Percentiles rank a stretch among this genome's conserved stretches.
Evolutionary conservation across 129 eudicot genomes (phyloP).

Genomic region (Saussurea involucrata): DNA sequence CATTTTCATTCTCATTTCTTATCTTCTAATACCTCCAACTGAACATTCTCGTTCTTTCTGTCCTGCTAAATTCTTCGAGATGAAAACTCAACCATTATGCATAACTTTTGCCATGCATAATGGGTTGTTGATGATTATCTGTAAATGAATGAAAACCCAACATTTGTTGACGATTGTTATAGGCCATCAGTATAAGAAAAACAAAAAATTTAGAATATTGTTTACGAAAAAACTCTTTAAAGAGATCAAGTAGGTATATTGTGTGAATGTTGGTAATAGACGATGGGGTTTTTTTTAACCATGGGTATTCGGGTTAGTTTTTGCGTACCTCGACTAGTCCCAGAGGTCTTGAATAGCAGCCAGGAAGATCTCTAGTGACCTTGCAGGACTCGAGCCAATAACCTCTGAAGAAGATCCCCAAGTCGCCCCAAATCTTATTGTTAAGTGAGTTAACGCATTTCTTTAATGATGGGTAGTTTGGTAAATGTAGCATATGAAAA

Average conservation of each 20-base stretch:
- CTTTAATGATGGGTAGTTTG: background rate
- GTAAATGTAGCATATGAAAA: background rate
- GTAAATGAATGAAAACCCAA: too few species aligned
- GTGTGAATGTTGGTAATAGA: background rate
- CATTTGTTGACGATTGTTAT: background rate
- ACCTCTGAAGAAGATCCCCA: too few species aligned
- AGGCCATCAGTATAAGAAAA: background rate
- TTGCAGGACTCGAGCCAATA: too few species aligned
- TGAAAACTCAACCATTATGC: background rate
- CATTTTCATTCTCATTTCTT: too few species aligned
- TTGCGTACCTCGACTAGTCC: too few species aligned
- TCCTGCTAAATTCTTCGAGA: background rate
- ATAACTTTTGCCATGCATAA: background rate
- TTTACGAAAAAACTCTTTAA: background rate
- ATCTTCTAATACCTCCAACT: too few species aligned
- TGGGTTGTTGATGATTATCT: background rate
- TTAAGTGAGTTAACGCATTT: too few species aligned
- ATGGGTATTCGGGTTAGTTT: too few species aligned
- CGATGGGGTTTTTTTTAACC: too few species aligned
- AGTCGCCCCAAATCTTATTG: too few species aligned
- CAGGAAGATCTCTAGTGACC: too few species aligned
- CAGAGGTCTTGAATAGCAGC: too few species aligned
- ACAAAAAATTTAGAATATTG: background rate
- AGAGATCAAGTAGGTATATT: background rate
- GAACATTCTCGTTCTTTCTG: background rate